These are phyloP conservation scores for Exophiala viscosa DNA, from an alignment of 2,329 filamentous ascomycete species.

Conservation along the genomic window DNA sequence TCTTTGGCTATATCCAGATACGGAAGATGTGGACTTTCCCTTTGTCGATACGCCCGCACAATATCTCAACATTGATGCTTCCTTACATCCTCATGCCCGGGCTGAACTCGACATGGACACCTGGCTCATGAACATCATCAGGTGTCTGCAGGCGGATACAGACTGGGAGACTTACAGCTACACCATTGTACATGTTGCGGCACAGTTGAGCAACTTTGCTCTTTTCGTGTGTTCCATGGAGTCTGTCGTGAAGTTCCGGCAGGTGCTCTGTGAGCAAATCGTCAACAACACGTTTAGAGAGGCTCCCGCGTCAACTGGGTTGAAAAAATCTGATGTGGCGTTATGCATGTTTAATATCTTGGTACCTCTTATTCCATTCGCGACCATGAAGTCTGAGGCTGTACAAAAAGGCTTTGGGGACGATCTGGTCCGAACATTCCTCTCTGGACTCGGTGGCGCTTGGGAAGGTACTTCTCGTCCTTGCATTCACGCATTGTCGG, in stretches of 20 bases:
- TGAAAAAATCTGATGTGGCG: constrained; percentile 83
- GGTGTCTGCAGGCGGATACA: constrained; percentile 68
- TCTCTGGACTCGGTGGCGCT: constrained; percentile 67
- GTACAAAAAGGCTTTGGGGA: constrained; percentile 65
- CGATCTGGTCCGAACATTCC: constrained; percentile 80
- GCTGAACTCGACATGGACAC: constrained; percentile 56
- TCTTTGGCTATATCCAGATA: constrained; percentile 57
- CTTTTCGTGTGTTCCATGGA: constrained; percentile 71
- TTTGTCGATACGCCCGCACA: constrained; percentile 9
- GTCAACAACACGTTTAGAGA: constrained; percentile 73
- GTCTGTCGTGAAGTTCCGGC: constrained; percentile 72
- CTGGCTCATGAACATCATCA: constrained; percentile 75
- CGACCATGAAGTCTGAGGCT: constrained; percentile 65
- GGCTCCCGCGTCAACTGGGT: constrained; percentile 70
- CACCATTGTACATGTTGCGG: constrained; percentile 76
- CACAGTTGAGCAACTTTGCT: constrained; percentile 84
- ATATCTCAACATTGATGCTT: constrained; percentile 16
- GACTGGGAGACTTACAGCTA: constrained; percentile 95
- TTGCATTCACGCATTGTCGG: constrained; percentile 89
- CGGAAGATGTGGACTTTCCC: constrained; percentile 24
- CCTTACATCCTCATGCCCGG: constrained; percentile 1
- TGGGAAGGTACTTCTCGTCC: constrained; percentile 85
- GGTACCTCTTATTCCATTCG: constrained; percentile 82
- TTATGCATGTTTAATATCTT: constrained; percentile 84
- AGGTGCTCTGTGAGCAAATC: constrained; percentile 76